These are phyloP conservation scores for Balamuthia mandrillaris DNA, from an alignment of 208 protist species.

Conservation along the genomic window DNA sequence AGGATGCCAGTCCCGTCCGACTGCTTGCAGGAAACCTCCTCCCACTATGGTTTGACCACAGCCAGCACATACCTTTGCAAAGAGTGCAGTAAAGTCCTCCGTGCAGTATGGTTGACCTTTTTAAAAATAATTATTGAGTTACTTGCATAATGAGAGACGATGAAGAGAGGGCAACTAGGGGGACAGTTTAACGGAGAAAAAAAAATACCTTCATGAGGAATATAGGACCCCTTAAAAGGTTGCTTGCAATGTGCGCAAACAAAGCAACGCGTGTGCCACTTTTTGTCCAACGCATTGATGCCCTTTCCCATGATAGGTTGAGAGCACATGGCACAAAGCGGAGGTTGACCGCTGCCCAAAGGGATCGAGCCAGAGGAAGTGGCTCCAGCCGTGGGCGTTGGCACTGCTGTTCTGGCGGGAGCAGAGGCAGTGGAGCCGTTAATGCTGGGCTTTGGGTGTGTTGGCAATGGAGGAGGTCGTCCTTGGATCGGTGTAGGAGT, in stretches of 20 bases:
- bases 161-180: too few relatives aligned
- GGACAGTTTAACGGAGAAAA: too few relatives aligned
- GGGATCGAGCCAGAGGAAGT: background rate
- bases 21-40: background rate
- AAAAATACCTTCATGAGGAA: background rate
- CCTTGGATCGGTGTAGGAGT: background rate
- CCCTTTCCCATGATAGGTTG: slow-evolving; percentile 13
- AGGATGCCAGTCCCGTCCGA: background rate
- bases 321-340: background rate
- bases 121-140: too few relatives aligned
- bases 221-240: slow-evolving; percentile 8
- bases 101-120: background rate
- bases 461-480: background rate
- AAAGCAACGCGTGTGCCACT: slow-evolving; percentile 16
- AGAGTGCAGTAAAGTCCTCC: background rate
- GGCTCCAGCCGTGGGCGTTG: background rate
- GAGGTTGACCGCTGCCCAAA: too few relatives aligned
- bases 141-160: too few relatives aligned
- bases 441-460: background rate
- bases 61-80: background rate
- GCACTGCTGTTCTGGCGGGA: background rate
- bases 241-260: slow-evolving; percentile 1
- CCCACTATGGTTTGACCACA: background rate
- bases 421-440: background rate
- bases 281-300: slow-evolving; percentile 10